Base-by-base conservation (phyloP, 495 filamentous ascomycete genomes). In the Penicillium bovifimosum region DNA sequence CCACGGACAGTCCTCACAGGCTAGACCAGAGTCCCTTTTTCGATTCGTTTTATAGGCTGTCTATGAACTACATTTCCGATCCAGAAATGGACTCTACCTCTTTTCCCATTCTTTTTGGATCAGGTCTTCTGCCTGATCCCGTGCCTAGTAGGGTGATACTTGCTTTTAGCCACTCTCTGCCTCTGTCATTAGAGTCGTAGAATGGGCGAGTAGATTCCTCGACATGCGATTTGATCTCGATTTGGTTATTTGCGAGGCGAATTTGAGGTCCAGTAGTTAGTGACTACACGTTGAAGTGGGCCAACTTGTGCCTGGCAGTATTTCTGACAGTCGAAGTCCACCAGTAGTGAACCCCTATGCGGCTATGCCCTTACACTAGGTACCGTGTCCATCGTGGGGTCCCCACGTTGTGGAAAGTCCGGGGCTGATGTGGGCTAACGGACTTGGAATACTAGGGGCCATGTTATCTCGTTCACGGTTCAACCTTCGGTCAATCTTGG, bases 41-140 rank as follows among this genome's bases (percentile, higher is more conserved):
- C 46, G 53, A 58, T 52, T 63, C 54, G 36, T 63, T 42, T 63
- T 54, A 65, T 65, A 63, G 63, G 60, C 63, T 63, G 52, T 50
- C 63, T 4, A 61, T 65, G 63, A 55, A 63, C 55, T 59, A 50
- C 56, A 61, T 65, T 65, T 63, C 60, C 60, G 54, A 63, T 59
- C 60, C 60, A 58, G 56, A 41, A 63, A 61, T 61, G 55, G 54
- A 61, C 29, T 58, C 42, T 56, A 18, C 48, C 40, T 50, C 48
- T 50, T 33, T 26, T 34, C 13, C 39, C 38, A 48, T 36, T 17
- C 24, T 48, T 41, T 33, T n/a, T 17, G 36, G 35, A 32, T 32
- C 27, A 13, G 16, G 45, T 8, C 16, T 17, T 35, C 8, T 6
- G n/a, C 6, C n/a, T 27, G 36, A 27, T 8, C 13, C n/a, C 9